phyloP scores from a whole-genome alignment of 306 rosid genomes.

The Castanea mollissima region DNA sequence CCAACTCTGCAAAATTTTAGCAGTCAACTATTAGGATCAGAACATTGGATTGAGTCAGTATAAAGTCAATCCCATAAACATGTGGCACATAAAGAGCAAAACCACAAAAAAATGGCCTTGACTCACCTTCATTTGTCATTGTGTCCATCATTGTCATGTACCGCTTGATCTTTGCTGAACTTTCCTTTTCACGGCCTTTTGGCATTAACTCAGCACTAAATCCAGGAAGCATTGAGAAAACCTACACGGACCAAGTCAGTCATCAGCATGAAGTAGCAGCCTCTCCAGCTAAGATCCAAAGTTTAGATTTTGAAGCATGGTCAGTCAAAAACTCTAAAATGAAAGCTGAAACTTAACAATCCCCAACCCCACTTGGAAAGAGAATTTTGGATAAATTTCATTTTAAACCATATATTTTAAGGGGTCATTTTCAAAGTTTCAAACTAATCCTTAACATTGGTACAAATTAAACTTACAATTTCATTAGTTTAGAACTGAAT shows the following conservation, averaged over 20 bases:
- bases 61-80: neutral
- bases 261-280: conserved; percentile 1
- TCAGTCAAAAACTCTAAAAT: neutral
- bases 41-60: conserved; percentile 8
- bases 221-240: conserved; percentile 83
- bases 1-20: conserved; percentile 59
- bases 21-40: conserved; percentile 15
- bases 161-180: conserved; percentile 82
- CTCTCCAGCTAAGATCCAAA: neutral
- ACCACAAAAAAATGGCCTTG: neutral
- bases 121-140: conserved; percentile 85
- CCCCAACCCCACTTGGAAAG: too few species aligned
- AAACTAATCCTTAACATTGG: too few species aligned
- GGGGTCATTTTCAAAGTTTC: too few species aligned
- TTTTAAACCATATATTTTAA: too few species aligned
- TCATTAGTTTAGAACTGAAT: too few species aligned
- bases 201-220: conserved; percentile 78
- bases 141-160: conserved; percentile 99
- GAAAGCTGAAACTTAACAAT: neutral
- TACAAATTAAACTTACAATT: too few species aligned
- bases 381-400: too few species aligned
- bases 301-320: neutral
- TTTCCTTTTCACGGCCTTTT: conserved; percentile 88
- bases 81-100: conserved; percentile 2
- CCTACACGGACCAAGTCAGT: conserved; percentile 38